Conservation (phyloP, 2,329 filamentous ascomycete genomes). For the Huntiella bhutanensis region DNA sequence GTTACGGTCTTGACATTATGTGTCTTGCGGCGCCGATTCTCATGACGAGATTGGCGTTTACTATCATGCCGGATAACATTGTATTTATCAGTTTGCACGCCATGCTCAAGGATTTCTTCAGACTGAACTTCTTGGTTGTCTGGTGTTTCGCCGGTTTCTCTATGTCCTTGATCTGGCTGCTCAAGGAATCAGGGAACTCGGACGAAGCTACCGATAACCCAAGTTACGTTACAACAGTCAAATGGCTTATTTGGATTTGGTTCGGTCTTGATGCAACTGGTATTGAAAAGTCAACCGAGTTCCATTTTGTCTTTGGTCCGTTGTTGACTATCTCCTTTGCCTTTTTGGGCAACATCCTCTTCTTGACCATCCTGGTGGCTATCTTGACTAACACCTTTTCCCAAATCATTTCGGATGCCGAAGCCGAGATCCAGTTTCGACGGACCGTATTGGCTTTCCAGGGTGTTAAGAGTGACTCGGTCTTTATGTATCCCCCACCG, state of each 20-base stretch:
- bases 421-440: constrained; percentile 52
- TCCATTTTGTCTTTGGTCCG: constrained; percentile 49
- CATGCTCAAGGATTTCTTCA: constrained; percentile 56
- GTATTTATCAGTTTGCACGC: constrained; percentile 54
- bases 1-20: constrained; percentile 44
- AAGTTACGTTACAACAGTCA: constrained; percentile 38
- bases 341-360: constrained; percentile 56
- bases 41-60: constrained; percentile 52
- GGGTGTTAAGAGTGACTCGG: constrained; percentile 52
- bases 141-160: constrained; percentile 57
- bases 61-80: constrained; percentile 55
- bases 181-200: constrained; percentile 13
- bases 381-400: constrained; percentile 57
- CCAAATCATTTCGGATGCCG: constrained; percentile 48
- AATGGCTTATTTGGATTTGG: constrained; percentile 70
- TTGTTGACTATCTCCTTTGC: constrained; percentile 53
- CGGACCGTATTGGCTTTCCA: constrained; percentile 55
- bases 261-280: constrained; percentile 50
- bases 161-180: constrained; percentile 48
- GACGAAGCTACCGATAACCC: constrained; percentile 17
- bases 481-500: constrained; percentile 51
- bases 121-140: constrained; percentile 44
- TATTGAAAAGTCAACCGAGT: constrained; percentile 32
- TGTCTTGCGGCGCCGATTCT: constrained; percentile 50
- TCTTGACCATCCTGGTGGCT: constrained; percentile 55